A percentile compares a stretch with the other conserved stretches of the same genome.
Conservation (phyloP, 805 yeast genomes). For the Cyberlindnera saturnus region DNA sequence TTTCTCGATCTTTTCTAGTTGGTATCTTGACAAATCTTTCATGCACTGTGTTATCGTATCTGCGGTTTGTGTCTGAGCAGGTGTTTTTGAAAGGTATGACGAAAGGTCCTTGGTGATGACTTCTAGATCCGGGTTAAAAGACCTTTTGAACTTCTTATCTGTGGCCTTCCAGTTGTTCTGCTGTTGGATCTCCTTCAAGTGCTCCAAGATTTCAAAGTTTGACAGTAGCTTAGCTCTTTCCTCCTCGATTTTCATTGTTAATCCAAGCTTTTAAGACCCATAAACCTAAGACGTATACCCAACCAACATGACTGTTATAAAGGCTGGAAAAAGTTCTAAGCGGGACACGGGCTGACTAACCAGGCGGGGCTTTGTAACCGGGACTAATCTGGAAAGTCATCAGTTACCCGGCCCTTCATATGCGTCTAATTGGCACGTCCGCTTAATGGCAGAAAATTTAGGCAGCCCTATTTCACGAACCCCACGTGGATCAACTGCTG, state of each 20-base stretch:
- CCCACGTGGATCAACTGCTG: too few relatives aligned
- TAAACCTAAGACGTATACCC: background rate
- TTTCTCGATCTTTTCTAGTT: conserved; percentile 74
- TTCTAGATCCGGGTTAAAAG: conserved; percentile 30
- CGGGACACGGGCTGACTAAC: too few relatives aligned
- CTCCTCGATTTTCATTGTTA: conserved; percentile 26
- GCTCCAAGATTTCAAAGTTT: conserved; percentile 50
- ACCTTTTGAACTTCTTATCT: conserved; percentile 19
- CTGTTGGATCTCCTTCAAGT: conserved; percentile 37
- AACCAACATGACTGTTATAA: background rate
- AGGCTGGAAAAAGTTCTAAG: too few relatives aligned
- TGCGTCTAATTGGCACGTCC: too few relatives aligned
- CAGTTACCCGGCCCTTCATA: too few relatives aligned
- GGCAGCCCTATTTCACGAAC: too few relatives aligned
- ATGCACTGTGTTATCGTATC: conserved; percentile 26
- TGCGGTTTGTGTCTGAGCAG: conserved; percentile 21
- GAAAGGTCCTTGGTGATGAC: conserved; percentile 28
- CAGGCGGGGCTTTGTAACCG: too few relatives aligned
- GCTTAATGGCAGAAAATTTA: too few relatives aligned
- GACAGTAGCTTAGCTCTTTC: conserved; percentile 49
- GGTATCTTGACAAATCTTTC: conserved; percentile 31
- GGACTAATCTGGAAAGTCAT: too few relatives aligned
- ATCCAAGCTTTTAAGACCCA: background rate
- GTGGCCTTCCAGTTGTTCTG: conserved; percentile 27
- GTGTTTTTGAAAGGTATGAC: conserved; percentile 12